Evolutionary conservation across 2,329 filamentous ascomycete species (phyloP).

Genomic region (Stachybotrys elegans): DNA sequence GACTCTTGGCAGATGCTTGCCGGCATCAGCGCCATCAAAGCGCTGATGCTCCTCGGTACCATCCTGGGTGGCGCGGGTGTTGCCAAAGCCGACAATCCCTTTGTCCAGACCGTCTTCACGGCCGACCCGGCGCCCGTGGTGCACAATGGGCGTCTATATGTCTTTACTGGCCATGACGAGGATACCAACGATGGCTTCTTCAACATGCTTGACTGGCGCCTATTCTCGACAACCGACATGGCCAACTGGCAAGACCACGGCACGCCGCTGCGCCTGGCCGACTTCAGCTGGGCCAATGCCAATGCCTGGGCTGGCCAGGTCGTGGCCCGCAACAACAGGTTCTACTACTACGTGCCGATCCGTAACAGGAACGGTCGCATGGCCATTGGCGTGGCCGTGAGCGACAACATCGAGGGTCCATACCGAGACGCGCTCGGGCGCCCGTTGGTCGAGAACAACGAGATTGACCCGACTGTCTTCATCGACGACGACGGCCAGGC

Average conservation of each 20-base stretch:
- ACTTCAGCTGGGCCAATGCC: slow-evolving; percentile 26
- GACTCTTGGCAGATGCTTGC: not conserved
- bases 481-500: slow-evolving; percentile 31
- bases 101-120: slow-evolving; percentile 7
- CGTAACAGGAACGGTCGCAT: slow-evolving; percentile 14
- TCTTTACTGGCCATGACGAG: slow-evolving; percentile 27
- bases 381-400: slow-evolving; percentile 22
- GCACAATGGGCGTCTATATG: slow-evolving; percentile 10
- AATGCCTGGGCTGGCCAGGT: slow-evolving; percentile 29
- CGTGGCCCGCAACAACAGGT: slow-evolving; percentile 24
- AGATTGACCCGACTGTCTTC: slow-evolving; percentile 27
- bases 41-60: not conserved
- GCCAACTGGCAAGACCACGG: slow-evolving; percentile 28
- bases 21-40: not conserved
- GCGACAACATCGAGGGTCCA: slow-evolving; percentile 21
- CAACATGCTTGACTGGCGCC: slow-evolving; percentile 26
- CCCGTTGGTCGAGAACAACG: slow-evolving; percentile 23
- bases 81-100: slow-evolving; percentile 7
- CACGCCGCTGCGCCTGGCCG: slow-evolving; percentile 16
- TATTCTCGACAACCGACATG: slow-evolving; percentile 27
- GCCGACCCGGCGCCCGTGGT: slow-evolving; percentile 2
- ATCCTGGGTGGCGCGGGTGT: not conserved
- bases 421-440: slow-evolving; percentile 22
- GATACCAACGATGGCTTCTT: slow-evolving; percentile 14
- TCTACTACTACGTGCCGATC: slow-evolving; percentile 26